Evolutionary conservation across 2,329 filamentous ascomycete species (phyloP).

Genomic region (Diplodia scrobiculata): DNA sequence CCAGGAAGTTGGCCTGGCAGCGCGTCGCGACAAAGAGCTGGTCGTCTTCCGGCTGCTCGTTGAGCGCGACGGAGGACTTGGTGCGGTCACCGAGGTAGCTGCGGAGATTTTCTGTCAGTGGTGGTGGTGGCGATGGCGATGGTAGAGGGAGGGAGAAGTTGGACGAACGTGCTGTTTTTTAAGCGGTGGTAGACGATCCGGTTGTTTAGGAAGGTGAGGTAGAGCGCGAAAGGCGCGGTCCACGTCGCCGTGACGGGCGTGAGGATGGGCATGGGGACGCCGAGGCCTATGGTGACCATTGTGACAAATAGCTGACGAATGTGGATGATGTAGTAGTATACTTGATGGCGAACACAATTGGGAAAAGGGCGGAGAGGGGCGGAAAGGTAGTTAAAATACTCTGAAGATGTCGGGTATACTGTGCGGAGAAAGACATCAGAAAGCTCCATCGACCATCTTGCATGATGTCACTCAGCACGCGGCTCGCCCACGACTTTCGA

Average conservation of each 20-base stretch:
- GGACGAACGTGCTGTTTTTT: slow-evolving; percentile 38
- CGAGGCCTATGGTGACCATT: slow-evolving; percentile 39
- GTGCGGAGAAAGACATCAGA: slow-evolving; percentile 7
- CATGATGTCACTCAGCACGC: slow-evolving; percentile 12
- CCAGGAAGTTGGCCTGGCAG: slow-evolving; percentile 48
- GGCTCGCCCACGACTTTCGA: background rate
- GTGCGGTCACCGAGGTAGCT: slow-evolving; percentile 38
- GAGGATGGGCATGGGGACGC: slow-evolving; percentile 39
- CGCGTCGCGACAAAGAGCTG: slow-evolving; percentile 43
- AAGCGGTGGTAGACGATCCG: slow-evolving; percentile 45
- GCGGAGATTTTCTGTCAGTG: slow-evolving; percentile 8
- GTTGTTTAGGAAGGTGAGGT: slow-evolving; percentile 47
- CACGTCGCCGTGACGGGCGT: slow-evolving; percentile 46
- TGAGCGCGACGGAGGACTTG: background rate
- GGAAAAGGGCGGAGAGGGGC: background rate
- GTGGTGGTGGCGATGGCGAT: background rate
- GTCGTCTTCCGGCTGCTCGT: slow-evolving; percentile 6
- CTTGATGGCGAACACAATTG: background rate
- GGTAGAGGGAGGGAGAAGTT: slow-evolving; percentile 22
- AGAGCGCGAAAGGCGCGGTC: slow-evolving; percentile 47
- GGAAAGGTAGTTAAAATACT: background rate
- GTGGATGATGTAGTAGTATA: background rate
- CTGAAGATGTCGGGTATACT: background rate
- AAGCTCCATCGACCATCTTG: background rate
- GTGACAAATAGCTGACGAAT: background rate